phyloP scores from a whole-genome alignment of 148 eudicot genomes.

The Arbutus unedo region DNA sequence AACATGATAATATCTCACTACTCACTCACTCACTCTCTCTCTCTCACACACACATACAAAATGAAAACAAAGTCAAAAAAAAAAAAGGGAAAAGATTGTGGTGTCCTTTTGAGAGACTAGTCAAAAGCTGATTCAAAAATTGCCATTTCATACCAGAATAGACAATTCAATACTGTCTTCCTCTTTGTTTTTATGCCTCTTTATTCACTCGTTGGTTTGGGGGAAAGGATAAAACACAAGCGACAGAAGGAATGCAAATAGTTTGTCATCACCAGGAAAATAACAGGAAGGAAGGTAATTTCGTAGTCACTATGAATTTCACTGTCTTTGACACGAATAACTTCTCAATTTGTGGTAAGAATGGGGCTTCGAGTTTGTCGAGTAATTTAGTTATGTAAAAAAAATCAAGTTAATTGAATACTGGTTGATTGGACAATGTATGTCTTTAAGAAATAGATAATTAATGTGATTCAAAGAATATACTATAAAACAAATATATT shows the following conservation, averaged over 20 bases:
- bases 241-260: not conserved
- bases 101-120: not conserved
- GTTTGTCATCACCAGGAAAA: too few species aligned
- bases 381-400: too few species aligned
- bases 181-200: not conserved
- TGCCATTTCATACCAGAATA: not conserved
- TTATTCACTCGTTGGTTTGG: not conserved
- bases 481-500: too few species aligned
- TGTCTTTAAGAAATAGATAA: too few species aligned
- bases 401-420: too few species aligned
- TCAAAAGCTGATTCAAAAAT: conserved; percentile 6
- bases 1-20: not conserved
- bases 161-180: not conserved
- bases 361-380: too few species aligned
- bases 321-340: too few species aligned
- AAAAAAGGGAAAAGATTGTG: not conserved
- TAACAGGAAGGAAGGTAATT: not conserved
- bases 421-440: too few species aligned
- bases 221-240: not conserved
- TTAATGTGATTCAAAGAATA: too few species aligned
- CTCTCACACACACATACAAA: not conserved
- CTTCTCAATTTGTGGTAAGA: too few species aligned
- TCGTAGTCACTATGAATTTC: too few species aligned
- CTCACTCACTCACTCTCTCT: not conserved
- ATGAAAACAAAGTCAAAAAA: not conserved